Conservation (phyloP, 2,329 filamentous ascomycete species). For the Erysiphe pulchra region DNA sequence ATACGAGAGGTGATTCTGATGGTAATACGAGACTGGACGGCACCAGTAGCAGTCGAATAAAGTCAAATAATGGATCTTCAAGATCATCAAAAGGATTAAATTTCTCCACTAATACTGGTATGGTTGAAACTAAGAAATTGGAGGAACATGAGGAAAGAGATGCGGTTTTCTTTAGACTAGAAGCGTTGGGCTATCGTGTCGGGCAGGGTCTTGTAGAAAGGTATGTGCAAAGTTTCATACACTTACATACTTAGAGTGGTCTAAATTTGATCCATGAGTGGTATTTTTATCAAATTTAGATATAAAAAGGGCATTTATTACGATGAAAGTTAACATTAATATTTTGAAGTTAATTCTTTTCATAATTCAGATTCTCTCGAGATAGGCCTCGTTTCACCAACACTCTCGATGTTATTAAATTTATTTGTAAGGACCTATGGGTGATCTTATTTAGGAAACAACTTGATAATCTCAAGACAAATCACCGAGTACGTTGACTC, state of each 20-base stretch:
- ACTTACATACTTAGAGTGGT: no score
- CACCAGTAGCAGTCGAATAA: not conserved
- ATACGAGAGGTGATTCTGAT: no score
- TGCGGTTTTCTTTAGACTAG: constrained; percentile 61
- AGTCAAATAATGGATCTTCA: not conserved
- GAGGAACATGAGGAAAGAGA: constrained; percentile 68
- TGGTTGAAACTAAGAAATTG: constrained; percentile 14
- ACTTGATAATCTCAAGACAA: constrained; percentile 95
- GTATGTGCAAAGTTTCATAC: constrained; percentile 20
- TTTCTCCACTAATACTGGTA: not conserved
- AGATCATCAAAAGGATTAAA: not conserved
- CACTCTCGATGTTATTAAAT: constrained; percentile 89
- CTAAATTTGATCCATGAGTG: no score
- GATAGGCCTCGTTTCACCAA: constrained; percentile 75
- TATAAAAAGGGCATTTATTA: not conserved
- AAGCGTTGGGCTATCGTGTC: constrained; percentile 70
- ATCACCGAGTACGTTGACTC: constrained; percentile 44
- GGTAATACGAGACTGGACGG: not conserved
- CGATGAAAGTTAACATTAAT: no score
- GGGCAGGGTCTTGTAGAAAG: constrained; percentile 79
- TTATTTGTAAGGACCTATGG: constrained; percentile 97
- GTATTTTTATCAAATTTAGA: no score
- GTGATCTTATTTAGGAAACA: constrained; percentile 85
- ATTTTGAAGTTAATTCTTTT: not conserved
- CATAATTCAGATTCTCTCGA: constrained; percentile 37